These are phyloP conservation scores for Chalciporus piperatoides DNA, from an alignment of 1,284 basidiomycete species.

Conservation along the genomic window DNA sequence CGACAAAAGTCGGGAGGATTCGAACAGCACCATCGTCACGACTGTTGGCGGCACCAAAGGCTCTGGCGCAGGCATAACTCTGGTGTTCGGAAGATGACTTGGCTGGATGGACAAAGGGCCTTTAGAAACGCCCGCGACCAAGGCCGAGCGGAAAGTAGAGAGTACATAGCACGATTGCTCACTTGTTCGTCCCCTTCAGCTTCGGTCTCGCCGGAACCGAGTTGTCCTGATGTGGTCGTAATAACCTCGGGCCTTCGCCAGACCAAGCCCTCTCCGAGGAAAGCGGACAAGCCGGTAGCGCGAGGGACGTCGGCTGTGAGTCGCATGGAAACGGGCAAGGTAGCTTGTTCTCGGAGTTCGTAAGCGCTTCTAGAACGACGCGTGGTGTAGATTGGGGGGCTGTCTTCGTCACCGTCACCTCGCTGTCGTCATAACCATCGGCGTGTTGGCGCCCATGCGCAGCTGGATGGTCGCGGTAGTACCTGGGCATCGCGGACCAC, in stretches of 20 bases:
- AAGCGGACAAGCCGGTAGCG: constrained; percentile 18
- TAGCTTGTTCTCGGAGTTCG: constrained; percentile 15
- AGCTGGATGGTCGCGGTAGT: not conserved
- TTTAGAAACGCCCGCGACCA: constrained; percentile 11
- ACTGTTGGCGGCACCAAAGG: constrained; percentile 43
- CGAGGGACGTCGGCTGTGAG: constrained; percentile 12
- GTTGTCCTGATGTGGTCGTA: constrained; percentile 55
- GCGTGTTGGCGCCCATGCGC: not conserved
- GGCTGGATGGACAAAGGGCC: constrained; percentile 34
- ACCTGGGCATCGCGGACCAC: not conserved
- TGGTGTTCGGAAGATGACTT: constrained; percentile 57
- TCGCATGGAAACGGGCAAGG: constrained; percentile 1
- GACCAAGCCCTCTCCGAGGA: constrained; percentile 27
- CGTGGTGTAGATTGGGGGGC: constrained; percentile 14
- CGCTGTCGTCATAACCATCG: constrained; percentile 3
- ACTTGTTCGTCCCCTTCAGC: constrained; percentile 74
- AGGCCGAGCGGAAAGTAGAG: constrained; percentile 1
- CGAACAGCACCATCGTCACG: constrained; percentile 42
- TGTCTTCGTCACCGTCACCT: not conserved
- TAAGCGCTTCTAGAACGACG: constrained; percentile 22
- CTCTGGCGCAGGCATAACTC: constrained; percentile 46
- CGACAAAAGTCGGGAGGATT: constrained; percentile 57
- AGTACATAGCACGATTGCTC: constrained; percentile 34
- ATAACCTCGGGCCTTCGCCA: constrained; percentile 38
- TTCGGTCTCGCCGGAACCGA: constrained; percentile 71